Conservation (phyloP, 2,329 filamentous ascomycete species). For the Fusarium nygamai region DNA sequence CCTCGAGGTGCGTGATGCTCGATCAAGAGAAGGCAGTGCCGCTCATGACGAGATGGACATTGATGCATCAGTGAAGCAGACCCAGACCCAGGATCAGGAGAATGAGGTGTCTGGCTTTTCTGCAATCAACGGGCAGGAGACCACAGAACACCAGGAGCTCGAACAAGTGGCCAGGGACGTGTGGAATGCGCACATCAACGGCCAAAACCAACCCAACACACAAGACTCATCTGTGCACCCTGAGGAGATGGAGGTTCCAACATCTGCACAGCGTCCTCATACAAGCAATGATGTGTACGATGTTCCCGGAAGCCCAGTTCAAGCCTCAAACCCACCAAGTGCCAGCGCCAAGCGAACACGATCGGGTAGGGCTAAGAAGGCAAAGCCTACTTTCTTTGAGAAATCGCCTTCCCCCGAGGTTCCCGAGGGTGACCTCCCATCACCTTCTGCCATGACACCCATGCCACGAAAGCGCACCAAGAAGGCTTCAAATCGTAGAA, state of each 20-base stretch:
- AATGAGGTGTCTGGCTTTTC: slow-evolving; percentile 12
- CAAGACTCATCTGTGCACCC: slow-evolving; percentile 16
- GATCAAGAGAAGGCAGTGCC: slow-evolving; percentile 43
- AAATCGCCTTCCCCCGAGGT: slow-evolving; percentile 40
- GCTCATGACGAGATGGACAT: slow-evolving; percentile 40
- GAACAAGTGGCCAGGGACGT: slow-evolving; percentile 49
- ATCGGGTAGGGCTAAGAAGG: slow-evolving; percentile 56
- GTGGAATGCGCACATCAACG: slow-evolving; percentile 48
- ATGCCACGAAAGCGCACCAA: slow-evolving; percentile 47
- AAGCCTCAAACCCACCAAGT: slow-evolving; percentile 34
- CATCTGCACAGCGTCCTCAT: slow-evolving; percentile 31
- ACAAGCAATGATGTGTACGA: slow-evolving; percentile 39
- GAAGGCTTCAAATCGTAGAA: slow-evolving; percentile 42
- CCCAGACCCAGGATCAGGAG: slow-evolving; percentile 3
- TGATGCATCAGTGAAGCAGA: slow-evolving; percentile 27
- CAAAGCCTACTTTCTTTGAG: slow-evolving; percentile 59
- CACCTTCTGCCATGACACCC: slow-evolving; percentile 47
- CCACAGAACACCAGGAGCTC: slow-evolving; percentile 37
- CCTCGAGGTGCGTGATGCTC: slow-evolving; percentile 40
- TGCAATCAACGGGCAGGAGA: slow-evolving; percentile 9
- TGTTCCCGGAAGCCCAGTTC: slow-evolving; percentile 38
- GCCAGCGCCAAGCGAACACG: slow-evolving; percentile 43
- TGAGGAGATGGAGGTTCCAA: slow-evolving; percentile 23
- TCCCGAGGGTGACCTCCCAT: slow-evolving; percentile 43
- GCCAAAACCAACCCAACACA: slow-evolving; percentile 36